Evolutionary conservation across 176 grass and related monocot species (phyloP), one percentile per base, ranked within the genome.

Genomic region (Oropetium thomaeum): DNA sequence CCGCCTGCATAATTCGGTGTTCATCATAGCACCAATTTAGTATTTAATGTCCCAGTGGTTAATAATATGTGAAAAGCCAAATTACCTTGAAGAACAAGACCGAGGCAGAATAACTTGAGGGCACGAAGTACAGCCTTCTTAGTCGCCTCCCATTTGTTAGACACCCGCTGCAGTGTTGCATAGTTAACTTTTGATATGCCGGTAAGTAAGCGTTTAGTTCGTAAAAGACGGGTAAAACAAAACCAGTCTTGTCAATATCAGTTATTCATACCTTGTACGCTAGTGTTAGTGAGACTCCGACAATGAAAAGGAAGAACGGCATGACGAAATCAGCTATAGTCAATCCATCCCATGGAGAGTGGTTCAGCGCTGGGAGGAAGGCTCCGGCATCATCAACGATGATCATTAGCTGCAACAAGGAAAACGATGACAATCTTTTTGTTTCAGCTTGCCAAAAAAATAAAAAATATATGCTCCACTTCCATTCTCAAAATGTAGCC

Each of bases 221-320:
- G 79, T 73, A 76, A 51, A 35, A 79, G 40, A 47, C 17, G 19
- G 5, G 41, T 42, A 41, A 83, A 77, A 20, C 28, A 77, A 7
- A 47, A n/a, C n/a, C 44, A 47, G 10, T 26, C 17, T 57, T 57
- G 53, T 42, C 16, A 32, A 28, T 69, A 75, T 40, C 37, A 54
- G 65, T 44, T 27, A 27, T 12, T 79, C n/a, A 58, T 79, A 93
- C 94, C 94, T 97, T 97, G 75, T 97, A 89, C 51, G 84, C 88
- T 28, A 97, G 75, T 51, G 90, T 74, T 47, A 97, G 69, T 33
- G 94, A 87, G 78, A 93, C 94, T 39, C 94, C 94, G 17, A 87
- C 94, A 16, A 97, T 97, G 76, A 97, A 97, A 32, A 97, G 91
- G 66, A 97, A 97, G 77, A 91, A 93, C 29, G 94, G 94, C 94